Evolutionary conservation across 169 alveolate genomes (phyloP).

Genomic region (Plasmodium sp.): DNA sequence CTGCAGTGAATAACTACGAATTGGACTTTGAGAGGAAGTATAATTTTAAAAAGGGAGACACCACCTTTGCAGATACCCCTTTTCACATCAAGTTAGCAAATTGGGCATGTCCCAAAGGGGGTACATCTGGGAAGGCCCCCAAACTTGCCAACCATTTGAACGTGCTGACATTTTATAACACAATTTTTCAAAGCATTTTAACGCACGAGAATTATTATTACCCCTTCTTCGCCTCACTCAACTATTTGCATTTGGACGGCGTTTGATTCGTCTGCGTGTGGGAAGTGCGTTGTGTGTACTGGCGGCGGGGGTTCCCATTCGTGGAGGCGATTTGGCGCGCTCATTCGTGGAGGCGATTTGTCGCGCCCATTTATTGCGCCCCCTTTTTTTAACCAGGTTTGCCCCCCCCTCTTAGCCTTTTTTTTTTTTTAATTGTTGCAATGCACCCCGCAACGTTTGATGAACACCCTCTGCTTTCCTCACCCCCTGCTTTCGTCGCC

Average conservation of each 20-base stretch:
- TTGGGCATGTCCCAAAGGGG: neutral
- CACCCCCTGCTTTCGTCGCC: neutral
- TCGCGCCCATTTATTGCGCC: neutral
- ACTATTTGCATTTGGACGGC: conserved; percentile 10
- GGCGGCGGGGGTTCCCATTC: neutral
- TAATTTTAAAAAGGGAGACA: conserved; percentile 16
- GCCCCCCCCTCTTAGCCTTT: neutral
- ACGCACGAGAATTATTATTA: conserved; percentile 48
- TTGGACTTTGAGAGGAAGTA: conserved; percentile 61
- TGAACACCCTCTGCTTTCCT: neutral
- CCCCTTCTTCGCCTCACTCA: conserved; percentile 55
- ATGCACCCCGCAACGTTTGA: neutral
- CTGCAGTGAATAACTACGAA: conserved; percentile 49
- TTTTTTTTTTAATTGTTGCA: neutral
- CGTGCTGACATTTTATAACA: conserved; percentile 37
- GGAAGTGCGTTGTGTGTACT: neutral
- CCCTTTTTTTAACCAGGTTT: neutral
- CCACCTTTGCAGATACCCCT: conserved; percentile 33
- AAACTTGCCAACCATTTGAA: conserved; percentile 8
- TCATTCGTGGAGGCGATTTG: neutral
- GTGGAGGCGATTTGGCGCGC: neutral
- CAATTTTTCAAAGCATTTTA: conserved; percentile 55
- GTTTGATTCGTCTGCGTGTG: neutral
- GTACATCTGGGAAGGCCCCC: neutral
- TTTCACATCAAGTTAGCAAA: conserved; percentile 14